These are phyloP conservation scores for Alternaria sp. DNA, from an alignment of 2,329 filamentous ascomycete species.

Conservation along the genomic window DNA sequence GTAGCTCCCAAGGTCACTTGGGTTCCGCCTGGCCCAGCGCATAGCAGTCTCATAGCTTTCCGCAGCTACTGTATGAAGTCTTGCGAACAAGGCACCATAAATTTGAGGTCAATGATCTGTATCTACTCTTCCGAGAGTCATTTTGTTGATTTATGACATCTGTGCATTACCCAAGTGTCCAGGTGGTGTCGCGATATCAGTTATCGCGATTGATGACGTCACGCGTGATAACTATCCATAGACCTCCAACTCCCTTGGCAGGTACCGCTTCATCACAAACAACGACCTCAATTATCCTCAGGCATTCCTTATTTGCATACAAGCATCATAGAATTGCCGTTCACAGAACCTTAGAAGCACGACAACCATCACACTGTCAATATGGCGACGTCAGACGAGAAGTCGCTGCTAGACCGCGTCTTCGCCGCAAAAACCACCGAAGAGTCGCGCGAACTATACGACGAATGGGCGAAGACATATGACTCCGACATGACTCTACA, in stretches of 20 bases:
- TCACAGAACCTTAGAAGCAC: neutral
- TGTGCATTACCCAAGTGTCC: too few species aligned
- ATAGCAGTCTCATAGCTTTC: too few species aligned
- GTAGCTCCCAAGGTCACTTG: too few species aligned
- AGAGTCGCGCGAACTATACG: slow-evolving; percentile 52
- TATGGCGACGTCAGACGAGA: slow-evolving; percentile 8
- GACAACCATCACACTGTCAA: neutral
- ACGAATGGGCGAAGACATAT: slow-evolving; percentile 56
- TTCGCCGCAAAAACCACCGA: slow-evolving; percentile 45
- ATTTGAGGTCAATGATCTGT: too few species aligned
- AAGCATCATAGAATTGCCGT: neutral
- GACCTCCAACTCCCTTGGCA: neutral
- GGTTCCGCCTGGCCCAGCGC: too few species aligned
- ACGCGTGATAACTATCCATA: neutral
- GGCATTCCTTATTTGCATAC: neutral
- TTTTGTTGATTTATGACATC: too few species aligned
- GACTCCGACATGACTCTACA: slow-evolving; percentile 51
- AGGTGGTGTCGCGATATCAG: neutral
- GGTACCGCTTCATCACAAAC: neutral
- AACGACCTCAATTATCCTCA: neutral
- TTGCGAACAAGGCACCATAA: too few species aligned
- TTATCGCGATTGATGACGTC: neutral
- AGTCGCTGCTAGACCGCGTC: slow-evolving; percentile 44
- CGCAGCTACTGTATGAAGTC: too few species aligned
- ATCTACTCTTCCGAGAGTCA: too few species aligned